Evolutionary conservation across 345 rosid species (phyloP).

Genomic region (Citrus inodora): DNA sequence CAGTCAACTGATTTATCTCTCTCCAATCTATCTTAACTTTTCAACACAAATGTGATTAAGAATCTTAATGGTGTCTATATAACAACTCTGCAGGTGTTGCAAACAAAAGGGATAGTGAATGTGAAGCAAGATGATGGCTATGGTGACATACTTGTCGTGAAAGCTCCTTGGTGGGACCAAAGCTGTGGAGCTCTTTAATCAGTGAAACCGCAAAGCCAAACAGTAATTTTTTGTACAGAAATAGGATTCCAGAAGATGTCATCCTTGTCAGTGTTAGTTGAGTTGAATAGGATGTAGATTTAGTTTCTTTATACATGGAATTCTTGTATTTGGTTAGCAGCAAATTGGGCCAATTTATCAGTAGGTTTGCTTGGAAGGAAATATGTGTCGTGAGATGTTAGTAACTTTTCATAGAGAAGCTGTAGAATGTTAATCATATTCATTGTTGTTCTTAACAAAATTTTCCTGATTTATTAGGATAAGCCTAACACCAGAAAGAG

Average conservation of each 20-base stretch:
- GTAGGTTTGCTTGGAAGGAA: background rate
- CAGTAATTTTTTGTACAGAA: background rate
- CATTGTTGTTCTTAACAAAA: background rate
- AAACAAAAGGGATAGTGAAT: constrained; percentile 49
- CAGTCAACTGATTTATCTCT: background rate
- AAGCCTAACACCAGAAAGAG: background rate
- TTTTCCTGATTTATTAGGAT: background rate
- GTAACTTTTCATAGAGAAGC: background rate
- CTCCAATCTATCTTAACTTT: background rate
- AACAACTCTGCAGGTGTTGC: constrained; percentile 55
- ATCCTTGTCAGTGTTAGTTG: background rate
- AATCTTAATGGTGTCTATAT: background rate
- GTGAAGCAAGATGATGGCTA: constrained; percentile 61
- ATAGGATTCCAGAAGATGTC: background rate
- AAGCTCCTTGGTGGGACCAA: constrained; percentile 24
- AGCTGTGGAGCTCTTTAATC: background rate
- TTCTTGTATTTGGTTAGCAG: background rate
- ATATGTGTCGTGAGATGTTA: background rate
- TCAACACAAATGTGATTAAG: background rate
- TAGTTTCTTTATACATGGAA: background rate
- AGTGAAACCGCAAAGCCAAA: background rate
- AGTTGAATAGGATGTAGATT: background rate
- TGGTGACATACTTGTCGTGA: constrained; percentile 49
- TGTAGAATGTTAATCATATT: background rate
- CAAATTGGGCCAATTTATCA: background rate